Evolutionary conservation across 306 rosid genomes (phyloP), one percentile per base, ranked within the genome.

Genomic region (Fagus crenata): DNA sequence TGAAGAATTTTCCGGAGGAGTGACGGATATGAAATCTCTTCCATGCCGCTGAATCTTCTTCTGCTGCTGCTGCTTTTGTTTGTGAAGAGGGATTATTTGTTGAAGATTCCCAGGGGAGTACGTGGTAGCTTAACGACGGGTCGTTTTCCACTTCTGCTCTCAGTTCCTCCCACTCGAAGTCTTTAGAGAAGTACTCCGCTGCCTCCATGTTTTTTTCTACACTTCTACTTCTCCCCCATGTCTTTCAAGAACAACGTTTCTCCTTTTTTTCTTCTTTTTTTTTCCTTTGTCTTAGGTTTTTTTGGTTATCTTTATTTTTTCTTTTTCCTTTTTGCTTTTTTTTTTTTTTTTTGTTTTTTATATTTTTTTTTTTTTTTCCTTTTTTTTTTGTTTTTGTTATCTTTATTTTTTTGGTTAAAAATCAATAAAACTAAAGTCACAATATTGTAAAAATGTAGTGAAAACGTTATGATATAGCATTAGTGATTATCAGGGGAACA

Each of bases 1-100:
- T 94, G 86, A 94, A 94, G 88, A 94, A 92, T 87, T 83, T 94
- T 0, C 97, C 97, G 15, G 97, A 80, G 73, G 92, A 81, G 71
- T 94, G 98, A 39, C 96, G 97, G 58, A n/a, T 76, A 83, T 92
- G 96, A 81, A 94, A 94, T 42, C 78, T 85, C 58, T 79, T 86
- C 97, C 97, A 90, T 1, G 97, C 95, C 40, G 74, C 72, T 1
- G 88, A 90, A 71, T 92, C 95, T 1, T 84, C 60, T 39, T 81
- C 83, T 13, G 89, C 18, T 35, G 74, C 49, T 15, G 56, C 0
- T 43, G 77, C 9, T 31, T 6, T 1, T 5, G 13, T 61, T 32
- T 85, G 28, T 2, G 68, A 61, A 17, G 82, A 68, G 22, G 80
- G 2, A 6, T 64, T 28, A 6, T 64, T 28, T 69, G 74, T 17